These are phyloP conservation scores for Suillus decipiens DNA, from an alignment of 768 basidiomycete species.

Conservation along the genomic window DNA sequence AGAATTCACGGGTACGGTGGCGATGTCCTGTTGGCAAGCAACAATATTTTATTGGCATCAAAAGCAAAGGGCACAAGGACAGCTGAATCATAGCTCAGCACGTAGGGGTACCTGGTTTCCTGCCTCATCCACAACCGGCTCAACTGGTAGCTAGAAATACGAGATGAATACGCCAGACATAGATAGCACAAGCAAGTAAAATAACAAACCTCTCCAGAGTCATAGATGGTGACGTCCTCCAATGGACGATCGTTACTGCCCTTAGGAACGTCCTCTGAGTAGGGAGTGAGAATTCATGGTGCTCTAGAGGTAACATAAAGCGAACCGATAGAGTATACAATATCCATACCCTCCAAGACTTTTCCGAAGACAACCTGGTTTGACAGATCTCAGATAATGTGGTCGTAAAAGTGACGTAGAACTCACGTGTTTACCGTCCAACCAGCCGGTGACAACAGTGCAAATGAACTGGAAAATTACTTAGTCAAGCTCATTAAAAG, in stretches of 20 bases:
- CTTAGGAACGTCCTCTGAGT: conserved; percentile 73
- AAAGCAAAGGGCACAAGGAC: conserved; percentile 31
- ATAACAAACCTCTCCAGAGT: conserved; percentile 80
- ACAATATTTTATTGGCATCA: conserved; percentile 55
- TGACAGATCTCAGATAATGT: conserved; percentile 14
- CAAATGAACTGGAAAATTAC: conserved; percentile 75
- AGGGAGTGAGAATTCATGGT: conserved; percentile 16
- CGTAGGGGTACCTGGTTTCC: conserved; percentile 92
- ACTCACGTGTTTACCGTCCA: conserved; percentile 86
- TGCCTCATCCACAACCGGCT: conserved; percentile 55
- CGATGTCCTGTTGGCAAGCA: conserved; percentile 49
- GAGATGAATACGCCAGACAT: conserved; percentile 8
- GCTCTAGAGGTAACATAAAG: conserved; percentile 4
- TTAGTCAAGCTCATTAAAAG: background rate
- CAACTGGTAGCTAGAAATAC: conserved; percentile 49
- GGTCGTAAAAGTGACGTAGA: background rate
- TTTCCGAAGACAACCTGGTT: conserved; percentile 88
- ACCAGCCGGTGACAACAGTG: conserved; percentile 83
- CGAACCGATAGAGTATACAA: conserved; percentile 75
- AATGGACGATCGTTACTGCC: conserved; percentile 69
- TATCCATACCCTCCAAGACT: conserved; percentile 90
- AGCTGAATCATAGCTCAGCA: conserved; percentile 83
- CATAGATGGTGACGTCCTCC: conserved; percentile 77
- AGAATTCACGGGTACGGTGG: conserved; percentile 22
- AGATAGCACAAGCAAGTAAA: conserved; percentile 15